Conservation (phyloP, 768 basidiomycete species). For the Pisolithus sp. region DNA sequence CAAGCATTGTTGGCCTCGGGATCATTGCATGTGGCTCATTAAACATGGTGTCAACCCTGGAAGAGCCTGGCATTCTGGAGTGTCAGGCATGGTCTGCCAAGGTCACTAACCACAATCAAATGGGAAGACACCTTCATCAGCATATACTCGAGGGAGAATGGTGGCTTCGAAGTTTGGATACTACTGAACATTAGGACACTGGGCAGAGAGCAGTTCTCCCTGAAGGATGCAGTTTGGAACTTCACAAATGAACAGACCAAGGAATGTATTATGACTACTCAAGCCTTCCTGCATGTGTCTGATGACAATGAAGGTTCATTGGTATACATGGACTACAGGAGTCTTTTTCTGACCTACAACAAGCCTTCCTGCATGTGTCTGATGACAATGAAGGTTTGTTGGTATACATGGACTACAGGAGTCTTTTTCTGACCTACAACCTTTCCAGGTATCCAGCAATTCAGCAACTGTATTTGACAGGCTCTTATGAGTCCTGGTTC, state of each 20-base stretch:
- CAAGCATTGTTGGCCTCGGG: constrained; percentile 98
- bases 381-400: too few species aligned
- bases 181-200: constrained; percentile 93
- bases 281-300: constrained; percentile 95
- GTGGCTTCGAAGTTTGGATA: constrained; percentile 97
- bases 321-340: too few species aligned
- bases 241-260: constrained; percentile 95
- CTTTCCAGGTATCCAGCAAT: constrained; percentile 75
- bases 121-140: constrained; percentile 99
- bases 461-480: constrained; percentile 95
- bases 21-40: constrained; percentile 97
- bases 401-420: too few species aligned
- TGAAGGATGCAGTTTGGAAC: constrained; percentile 96
- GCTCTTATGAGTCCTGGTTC: constrained; percentile 98
- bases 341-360: constrained; percentile 1
- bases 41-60: constrained; percentile 99
- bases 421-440: constrained; percentile 1
- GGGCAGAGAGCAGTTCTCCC: constrained; percentile 93
- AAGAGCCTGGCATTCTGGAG: constrained; percentile 99
- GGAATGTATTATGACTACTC: constrained; percentile 94
- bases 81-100: constrained; percentile 91
- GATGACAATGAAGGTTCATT: constrained; percentile 79
- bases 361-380: too few species aligned
- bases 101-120: constrained; percentile 95
- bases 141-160: constrained; percentile 96